Evolutionary conservation across 148 eudicot species (phyloP).

Genomic region (Heliosperma pusillum): DNA sequence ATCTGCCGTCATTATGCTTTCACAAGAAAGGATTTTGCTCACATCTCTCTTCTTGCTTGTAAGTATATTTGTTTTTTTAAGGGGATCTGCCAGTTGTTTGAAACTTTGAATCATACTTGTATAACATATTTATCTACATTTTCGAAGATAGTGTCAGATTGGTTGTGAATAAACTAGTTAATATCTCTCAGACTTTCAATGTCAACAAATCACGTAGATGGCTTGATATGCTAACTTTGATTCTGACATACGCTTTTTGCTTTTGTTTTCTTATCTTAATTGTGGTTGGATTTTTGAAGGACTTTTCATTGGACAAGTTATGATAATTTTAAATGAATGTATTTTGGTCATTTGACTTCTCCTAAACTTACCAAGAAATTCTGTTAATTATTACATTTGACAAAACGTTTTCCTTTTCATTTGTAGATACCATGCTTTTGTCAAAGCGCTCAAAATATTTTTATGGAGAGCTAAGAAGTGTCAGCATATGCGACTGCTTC

Average conservation of each 20-base stretch:
- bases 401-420: not conserved
- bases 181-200: not conserved
- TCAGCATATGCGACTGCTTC: conserved; percentile 46
- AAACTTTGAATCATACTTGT: not conserved
- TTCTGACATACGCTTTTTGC: not conserved
- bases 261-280: not conserved
- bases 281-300: not conserved
- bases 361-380: not conserved
- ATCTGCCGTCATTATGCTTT: conserved; percentile 33
- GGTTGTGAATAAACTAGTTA: not conserved
- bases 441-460: conserved; percentile 53
- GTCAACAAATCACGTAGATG: not conserved
- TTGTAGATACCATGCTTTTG: conserved; percentile 61
- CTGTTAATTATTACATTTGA: not conserved
- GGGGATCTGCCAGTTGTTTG: not conserved
- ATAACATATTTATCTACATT: not conserved
- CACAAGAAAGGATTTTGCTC: conserved; percentile 37
- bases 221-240: not conserved
- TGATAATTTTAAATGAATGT: not conserved
- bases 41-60: conserved; percentile 51
- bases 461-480: conserved; percentile 47
- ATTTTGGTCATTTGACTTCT: not conserved
- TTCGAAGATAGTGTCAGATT: not conserved
- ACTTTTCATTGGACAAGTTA: not conserved
- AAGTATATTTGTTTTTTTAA: conserved; percentile 21